Percentiles rank a stretch among this genome's conserved stretches.
Conservation (phyloP, 148 eudicot genomes). For the Vaccinium corymbosum region DNA sequence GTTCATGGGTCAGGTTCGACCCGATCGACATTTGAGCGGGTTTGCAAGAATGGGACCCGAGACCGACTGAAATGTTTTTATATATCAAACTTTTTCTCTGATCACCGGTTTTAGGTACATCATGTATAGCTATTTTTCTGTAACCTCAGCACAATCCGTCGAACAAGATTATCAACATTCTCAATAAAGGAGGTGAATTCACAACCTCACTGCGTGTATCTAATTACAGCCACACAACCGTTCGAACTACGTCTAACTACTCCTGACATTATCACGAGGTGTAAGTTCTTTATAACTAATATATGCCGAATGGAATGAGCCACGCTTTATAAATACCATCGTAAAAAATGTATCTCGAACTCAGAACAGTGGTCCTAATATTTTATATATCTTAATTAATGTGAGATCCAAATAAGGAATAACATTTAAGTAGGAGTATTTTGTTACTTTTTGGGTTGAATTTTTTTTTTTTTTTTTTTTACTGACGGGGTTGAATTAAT, state of each 20-base stretch:
- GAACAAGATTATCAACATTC: neutral
- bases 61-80: too few relatives aligned
- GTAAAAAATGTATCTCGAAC: neutral
- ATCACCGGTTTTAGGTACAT: too few relatives aligned
- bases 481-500: neutral
- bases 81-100: too few relatives aligned
- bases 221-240: neutral
- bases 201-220: neutral
- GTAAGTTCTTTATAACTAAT: too few relatives aligned
- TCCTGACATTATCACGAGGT: too few relatives aligned
- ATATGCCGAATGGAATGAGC: neutral
- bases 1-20: too few relatives aligned
- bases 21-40: too few relatives aligned
- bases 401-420: neutral
- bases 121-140: too few relatives aligned
- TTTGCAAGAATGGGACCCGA: too few relatives aligned
- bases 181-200: neutral
- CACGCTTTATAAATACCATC: neutral
- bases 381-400: neutral
- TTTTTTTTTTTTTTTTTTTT: neutral
- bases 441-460: neutral
- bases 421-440: neutral
- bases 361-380: neutral
- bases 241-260: neutral
- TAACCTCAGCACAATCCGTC: too few relatives aligned